Conservation (phyloP, 208 protist genomes). For the Crithidia brevicula region DNA sequence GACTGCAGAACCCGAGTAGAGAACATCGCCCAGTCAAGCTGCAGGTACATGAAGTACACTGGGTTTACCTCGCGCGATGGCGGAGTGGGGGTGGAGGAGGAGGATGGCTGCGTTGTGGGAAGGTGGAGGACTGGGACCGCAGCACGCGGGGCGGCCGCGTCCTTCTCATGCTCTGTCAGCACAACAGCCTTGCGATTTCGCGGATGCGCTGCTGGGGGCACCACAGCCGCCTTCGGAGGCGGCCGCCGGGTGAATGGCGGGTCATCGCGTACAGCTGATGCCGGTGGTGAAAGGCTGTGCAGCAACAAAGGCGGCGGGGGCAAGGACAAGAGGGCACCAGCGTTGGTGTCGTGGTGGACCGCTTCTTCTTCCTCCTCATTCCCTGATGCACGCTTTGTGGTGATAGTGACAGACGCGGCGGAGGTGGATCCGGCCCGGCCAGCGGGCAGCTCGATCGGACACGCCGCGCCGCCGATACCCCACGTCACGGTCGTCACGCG, state of each 20-base stretch:
- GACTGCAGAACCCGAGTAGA: conserved; percentile 64
- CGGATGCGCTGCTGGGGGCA: neutral
- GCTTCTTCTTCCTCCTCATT: too few relatives aligned
- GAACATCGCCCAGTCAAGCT: conserved; percentile 82
- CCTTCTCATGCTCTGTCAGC: neutral
- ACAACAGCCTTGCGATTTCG: neutral
- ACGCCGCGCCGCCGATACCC: conserved; percentile 63
- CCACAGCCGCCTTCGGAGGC: neutral
- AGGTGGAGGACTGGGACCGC: conserved; percentile 3
- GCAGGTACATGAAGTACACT: conserved; percentile 62
- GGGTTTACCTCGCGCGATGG: conserved; percentile 7
- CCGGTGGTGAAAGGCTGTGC: neutral
- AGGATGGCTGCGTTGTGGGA: neutral
- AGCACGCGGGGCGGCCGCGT: neutral
- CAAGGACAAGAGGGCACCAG: too few relatives aligned
- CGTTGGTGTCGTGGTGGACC: too few relatives aligned
- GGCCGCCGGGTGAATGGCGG: too few relatives aligned
- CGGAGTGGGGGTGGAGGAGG: neutral
- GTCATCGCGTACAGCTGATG: too few relatives aligned
- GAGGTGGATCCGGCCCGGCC: conserved; percentile 2
- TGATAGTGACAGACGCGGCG: neutral
- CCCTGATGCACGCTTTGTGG: too few relatives aligned
- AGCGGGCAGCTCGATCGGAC: conserved; percentile 26
- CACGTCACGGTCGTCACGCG: conserved; percentile 57
- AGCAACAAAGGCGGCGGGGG: neutral